These are phyloP conservation scores for Naganishia cerealis DNA, from an alignment of 1,284 basidiomycete genomes.

Conservation along the genomic window DNA sequence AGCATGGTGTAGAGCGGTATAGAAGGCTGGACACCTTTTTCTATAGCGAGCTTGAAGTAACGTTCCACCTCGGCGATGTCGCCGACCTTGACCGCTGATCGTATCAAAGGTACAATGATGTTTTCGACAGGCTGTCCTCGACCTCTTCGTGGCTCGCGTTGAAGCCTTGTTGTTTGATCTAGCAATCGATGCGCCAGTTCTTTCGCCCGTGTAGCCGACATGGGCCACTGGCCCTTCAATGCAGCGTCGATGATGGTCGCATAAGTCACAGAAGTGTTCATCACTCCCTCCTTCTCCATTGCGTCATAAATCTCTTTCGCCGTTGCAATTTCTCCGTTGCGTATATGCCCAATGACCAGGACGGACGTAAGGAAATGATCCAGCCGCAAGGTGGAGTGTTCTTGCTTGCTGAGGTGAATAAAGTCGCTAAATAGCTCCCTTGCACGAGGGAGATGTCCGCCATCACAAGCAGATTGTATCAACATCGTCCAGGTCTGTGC, in stretches of 20 bases:
- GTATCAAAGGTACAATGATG: conserved; percentile 46
- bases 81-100: conserved; percentile 39
- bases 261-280: conserved; percentile 72
- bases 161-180: conserved; percentile 31
- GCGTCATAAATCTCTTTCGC: conserved; percentile 73
- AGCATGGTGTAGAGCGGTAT: conserved; percentile 67
- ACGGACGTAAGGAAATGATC: conserved; percentile 71
- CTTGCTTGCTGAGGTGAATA: background rate
- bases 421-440: conserved; percentile 24
- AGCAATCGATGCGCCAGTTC: conserved; percentile 13
- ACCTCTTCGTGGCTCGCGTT: conserved; percentile 32
- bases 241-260: conserved; percentile 65
- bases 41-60: conserved; percentile 62
- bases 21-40: conserved; percentile 44
- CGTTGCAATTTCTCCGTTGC: conserved; percentile 59
- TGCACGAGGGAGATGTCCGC: conserved; percentile 51
- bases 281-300: conserved; percentile 68
- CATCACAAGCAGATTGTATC: conserved; percentile 80
- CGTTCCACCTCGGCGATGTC: conserved; percentile 59
- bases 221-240: conserved; percentile 25
- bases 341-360: conserved; percentile 76
- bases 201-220: conserved; percentile 4
- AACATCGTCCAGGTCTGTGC: conserved; percentile 71
- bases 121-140: conserved; percentile 41
- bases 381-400: background rate